Evolutionary conservation across 345 rosid genomes (phyloP).

Genomic region (Euphorbia tirucalli): DNA sequence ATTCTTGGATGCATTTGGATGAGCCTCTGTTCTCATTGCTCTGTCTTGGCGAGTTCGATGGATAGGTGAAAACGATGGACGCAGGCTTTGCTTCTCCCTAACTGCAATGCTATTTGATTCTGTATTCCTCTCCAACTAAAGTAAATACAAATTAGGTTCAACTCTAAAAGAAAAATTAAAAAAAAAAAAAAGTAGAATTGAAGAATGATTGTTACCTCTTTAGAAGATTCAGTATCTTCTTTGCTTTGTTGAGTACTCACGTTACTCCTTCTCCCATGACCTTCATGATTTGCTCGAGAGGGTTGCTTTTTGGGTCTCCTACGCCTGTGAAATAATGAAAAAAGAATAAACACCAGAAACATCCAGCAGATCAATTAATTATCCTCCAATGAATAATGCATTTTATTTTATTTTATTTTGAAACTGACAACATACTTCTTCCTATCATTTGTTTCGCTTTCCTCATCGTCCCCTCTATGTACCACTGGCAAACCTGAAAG

Average conservation of each 20-base stretch:
- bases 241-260: constrained; percentile 15
- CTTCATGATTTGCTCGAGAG: constrained; percentile 20
- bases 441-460: constrained; percentile 21
- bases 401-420: neutral
- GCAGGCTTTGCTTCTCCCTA: constrained; percentile 13
- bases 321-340: constrained; percentile 24
- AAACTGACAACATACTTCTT: constrained; percentile 36
- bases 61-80: constrained; percentile 42
- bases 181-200: neutral
- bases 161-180: neutral
- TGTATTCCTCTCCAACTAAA: constrained; percentile 35
- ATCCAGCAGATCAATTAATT: neutral
- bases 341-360: neutral
- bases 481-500: constrained; percentile 49
- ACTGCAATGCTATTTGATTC: constrained; percentile 31
- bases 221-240: constrained; percentile 39
- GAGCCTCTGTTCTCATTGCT: constrained; percentile 39
- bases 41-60: constrained; percentile 11
- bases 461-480: constrained; percentile 34
- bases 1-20: constrained; percentile 55
- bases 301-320: constrained; percentile 30
- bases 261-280: constrained; percentile 20
- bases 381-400: neutral
- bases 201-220: constrained; percentile 34
- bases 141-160: neutral